Base-by-base conservation (phyloP, 75 land plant genomes). In the Isoetes taiwanensis region DNA sequence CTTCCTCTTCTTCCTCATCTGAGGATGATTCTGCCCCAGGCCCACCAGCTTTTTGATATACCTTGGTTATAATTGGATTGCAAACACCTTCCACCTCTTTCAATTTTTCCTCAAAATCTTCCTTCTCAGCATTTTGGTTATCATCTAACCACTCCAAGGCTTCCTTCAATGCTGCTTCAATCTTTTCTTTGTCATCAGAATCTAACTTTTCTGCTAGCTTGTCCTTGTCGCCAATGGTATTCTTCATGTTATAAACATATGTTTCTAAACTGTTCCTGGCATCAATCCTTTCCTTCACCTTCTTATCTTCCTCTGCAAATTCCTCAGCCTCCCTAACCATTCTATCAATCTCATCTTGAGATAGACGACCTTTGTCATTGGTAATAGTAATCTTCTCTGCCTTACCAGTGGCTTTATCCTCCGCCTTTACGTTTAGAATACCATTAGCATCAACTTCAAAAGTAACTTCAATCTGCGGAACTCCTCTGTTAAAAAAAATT, bases 141-240 rank as follows among this genome's bases (percentile, higher is more conserved):
- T 82, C 85, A 41, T 82, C 85, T 35, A 81, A 27, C 84, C 84
- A 81, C 60, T 81, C 84, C 30, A 81, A 63, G 5, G 82, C 84
- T 35, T 72, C 82, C 42, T 77, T 72, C 58, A 80, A 25, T 11
- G 80, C 54, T 10, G 30, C 16, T 50, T 80, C 80, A 29, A 84
- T 76, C 63, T 75, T 84, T 64, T 84, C 85, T 67, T 81, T 81
- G 48, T 81, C 85, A 2, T 78, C 81, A 1, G 69, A 40, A 34
- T 81, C 81, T 2, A 81, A 35, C 58, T 81, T 78, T 43, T 74
- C 77, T 2, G 63, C 74, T 21, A 79, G 41, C 62, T 76, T 76
- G 67, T 68, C 75, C 59, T 68, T 68, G 59, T 76, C 72, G 29
- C 43, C 52, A 19, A 80, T 63, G 4, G 72, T 74, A 62, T 63